Percentiles rank a stretch among this genome's conserved stretches.
Evolutionary conservation across 2,329 filamentous ascomycete species (phyloP).

Genomic region (Hypoxylon sp.): DNA sequence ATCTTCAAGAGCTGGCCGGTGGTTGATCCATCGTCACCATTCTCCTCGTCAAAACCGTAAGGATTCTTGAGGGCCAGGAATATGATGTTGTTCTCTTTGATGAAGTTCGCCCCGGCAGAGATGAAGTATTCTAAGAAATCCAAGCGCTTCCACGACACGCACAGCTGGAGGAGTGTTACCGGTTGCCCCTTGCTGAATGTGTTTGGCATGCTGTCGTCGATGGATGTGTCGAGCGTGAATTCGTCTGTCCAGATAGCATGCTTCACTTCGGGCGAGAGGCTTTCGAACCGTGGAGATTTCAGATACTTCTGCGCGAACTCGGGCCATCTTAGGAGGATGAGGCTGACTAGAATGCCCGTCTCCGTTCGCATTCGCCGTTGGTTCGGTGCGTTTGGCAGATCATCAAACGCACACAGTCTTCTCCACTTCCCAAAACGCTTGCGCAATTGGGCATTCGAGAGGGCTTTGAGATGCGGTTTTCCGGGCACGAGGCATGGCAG

Average conservation of each 20-base stretch:
- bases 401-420: conserved; percentile 15
- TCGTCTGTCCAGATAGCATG: conserved; percentile 19
- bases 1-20: conserved; percentile 34
- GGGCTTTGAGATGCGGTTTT: conserved; percentile 9
- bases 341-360: conserved; percentile 23
- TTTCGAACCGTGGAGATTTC: conserved; percentile 2
- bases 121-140: conserved; percentile 33
- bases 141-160: conserved; percentile 21
- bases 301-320: conserved; percentile 28
- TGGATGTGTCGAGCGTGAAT: conserved; percentile 15
- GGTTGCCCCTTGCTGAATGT: conserved; percentile 3
- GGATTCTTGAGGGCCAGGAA: conserved; percentile 25
- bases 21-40: conserved; percentile 9
- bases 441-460: conserved; percentile 10
- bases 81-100: conserved; percentile 28
- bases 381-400: neutral
- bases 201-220: conserved; percentile 1
- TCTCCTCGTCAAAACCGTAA: conserved; percentile 11
- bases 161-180: conserved; percentile 26
- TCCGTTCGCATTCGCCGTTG: neutral
- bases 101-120: conserved; percentile 26
- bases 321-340: conserved; percentile 27
- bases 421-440: conserved; percentile 16
- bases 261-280: conserved; percentile 9
- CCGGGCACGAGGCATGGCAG: conserved; percentile 20